phyloP scores from a whole-genome alignment of 2,329 filamentous ascomycete species.

The Leptoxyphium fumago region DNA sequence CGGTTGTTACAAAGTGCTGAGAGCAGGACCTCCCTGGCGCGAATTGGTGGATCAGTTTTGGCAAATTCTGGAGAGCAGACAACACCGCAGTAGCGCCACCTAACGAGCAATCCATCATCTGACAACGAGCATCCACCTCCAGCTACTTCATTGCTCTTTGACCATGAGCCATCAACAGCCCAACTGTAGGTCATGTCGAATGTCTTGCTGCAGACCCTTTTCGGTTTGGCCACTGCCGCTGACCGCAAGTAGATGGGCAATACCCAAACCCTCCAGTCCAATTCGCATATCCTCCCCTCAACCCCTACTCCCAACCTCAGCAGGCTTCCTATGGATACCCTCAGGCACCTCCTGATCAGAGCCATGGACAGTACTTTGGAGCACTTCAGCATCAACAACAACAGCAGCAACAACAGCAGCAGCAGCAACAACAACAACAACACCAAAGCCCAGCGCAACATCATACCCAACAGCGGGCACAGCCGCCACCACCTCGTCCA shows the following conservation, averaged over 20 bases:
- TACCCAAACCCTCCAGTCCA: neutral
- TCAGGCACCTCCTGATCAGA: neutral
- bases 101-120: neutral
- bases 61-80: neutral
- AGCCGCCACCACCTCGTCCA: slow-evolving; percentile 3
- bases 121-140: neutral
- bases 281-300: neutral
- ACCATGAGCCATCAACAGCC: neutral
- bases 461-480: slow-evolving; percentile 1
- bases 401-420: slow-evolving; percentile 1
- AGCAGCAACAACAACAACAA: slow-evolving; percentile 1
- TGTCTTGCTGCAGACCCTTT: neutral
- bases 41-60: no score
- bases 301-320: neutral
- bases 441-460: slow-evolving; percentile 1
- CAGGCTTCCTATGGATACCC: neutral
- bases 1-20: no score
- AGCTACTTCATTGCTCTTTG: neutral
- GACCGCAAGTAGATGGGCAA: neutral
- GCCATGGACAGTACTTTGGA: neutral
- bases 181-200: neutral
- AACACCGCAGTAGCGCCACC: neutral
- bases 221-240: neutral
- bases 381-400: neutral
- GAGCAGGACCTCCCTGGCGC: no score